Evolutionary conservation across 139 green algal species (phyloP).

Genomic region (Ettlia oleoabundans): DNA sequence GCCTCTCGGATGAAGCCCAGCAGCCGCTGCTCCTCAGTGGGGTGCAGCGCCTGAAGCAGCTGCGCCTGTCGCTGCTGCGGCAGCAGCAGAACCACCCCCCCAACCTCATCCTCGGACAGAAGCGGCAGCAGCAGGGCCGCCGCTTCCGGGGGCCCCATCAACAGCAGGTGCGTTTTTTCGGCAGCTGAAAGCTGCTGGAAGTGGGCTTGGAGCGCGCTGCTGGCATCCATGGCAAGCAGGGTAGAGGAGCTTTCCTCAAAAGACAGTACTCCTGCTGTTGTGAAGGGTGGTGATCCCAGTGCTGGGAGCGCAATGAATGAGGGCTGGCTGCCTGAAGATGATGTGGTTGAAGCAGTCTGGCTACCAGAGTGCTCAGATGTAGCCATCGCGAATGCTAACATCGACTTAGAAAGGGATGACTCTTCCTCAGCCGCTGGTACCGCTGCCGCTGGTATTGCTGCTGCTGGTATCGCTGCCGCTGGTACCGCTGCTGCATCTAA

Average conservation of each 20-base stretch:
- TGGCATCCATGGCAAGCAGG: background rate
- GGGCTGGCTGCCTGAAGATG: no score
- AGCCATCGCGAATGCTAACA: no score
- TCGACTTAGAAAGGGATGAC: no score
- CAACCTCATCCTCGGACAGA: background rate
- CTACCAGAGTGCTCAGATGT: no score
- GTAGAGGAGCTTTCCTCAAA: background rate
- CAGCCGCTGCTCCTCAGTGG: background rate
- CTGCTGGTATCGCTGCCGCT: background rate
- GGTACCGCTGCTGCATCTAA: background rate
- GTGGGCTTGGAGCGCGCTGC: background rate
- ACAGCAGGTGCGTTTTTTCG: conserved; percentile 23
- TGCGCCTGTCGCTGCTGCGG: conserved; percentile 12
- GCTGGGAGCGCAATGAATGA: no score
- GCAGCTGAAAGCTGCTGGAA: conserved; percentile 16
- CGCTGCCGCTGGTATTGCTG: background rate
- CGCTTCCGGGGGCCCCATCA: background rate
- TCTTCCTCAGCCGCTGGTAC: no score
- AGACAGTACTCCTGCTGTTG: no score
- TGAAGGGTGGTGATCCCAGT: no score
- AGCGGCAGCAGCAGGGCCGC: conserved; percentile 24
- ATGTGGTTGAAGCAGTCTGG: no score
- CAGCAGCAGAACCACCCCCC: conserved; percentile 21
- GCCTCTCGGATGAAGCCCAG: background rate
- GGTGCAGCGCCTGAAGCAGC: conserved; percentile 9